These are phyloP conservation scores for Zasmidium angulare DNA, from an alignment of 2,329 filamentous ascomycete genomes.

Conservation along the genomic window DNA sequence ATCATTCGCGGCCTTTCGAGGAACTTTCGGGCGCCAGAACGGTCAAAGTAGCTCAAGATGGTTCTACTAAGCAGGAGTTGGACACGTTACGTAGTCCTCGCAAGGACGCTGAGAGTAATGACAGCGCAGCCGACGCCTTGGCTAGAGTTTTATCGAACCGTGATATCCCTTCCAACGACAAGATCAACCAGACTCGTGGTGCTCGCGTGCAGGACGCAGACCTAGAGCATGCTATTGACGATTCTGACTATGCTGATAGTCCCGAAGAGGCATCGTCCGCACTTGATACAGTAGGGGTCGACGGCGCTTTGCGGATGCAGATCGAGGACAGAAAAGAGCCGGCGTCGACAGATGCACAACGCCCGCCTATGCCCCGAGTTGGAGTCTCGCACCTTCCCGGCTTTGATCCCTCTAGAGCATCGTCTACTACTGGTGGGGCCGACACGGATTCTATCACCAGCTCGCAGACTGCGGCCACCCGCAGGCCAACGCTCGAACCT, in stretches of 20 bases:
- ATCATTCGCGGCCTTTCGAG: slow-evolving; percentile 6
- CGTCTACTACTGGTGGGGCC: slow-evolving; percentile 45
- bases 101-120: slow-evolving; percentile 29
- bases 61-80: slow-evolving; percentile 22
- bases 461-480: slow-evolving; percentile 15
- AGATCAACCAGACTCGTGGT: slow-evolving; percentile 12
- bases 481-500: slow-evolving; percentile 19
- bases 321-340: neutral
- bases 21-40: neutral
- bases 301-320: neutral
- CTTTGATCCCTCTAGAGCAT: slow-evolving; percentile 46
- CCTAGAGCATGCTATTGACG: slow-evolving; percentile 23
- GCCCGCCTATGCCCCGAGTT: slow-evolving; percentile 42
- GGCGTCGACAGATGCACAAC: slow-evolving; percentile 24
- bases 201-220: slow-evolving; percentile 13
- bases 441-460: slow-evolving; percentile 29
- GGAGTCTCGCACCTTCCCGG: slow-evolving; percentile 51
- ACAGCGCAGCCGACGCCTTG: slow-evolving; percentile 30
- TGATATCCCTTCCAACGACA: slow-evolving; percentile 20
- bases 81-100: slow-evolving; percentile 28
- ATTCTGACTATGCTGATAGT: slow-evolving; percentile 23
- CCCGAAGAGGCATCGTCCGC: slow-evolving; percentile 8
- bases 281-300: neutral
- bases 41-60: slow-evolving; percentile 12
- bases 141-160: slow-evolving; percentile 33